Base-by-base conservation (phyloP, 1,284 basidiomycete genomes). In the Mycosarcoma mackinlayi region DNA sequence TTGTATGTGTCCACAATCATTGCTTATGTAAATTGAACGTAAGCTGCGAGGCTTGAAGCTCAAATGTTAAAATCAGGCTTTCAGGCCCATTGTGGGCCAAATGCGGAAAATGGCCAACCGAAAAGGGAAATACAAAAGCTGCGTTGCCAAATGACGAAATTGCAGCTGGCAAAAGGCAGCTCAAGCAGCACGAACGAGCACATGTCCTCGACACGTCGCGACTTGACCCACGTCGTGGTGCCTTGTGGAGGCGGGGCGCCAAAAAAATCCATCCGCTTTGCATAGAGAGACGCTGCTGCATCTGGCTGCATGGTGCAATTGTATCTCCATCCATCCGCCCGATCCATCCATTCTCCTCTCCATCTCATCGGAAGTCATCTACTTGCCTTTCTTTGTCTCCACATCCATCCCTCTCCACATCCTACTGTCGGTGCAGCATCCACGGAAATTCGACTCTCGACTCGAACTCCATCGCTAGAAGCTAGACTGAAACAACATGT, bases 321-420 rank as follows among this genome's bases (percentile, higher is more conserved):
- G n/a, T n/a, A 24, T 33, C 38, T 59, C 59, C 45, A 58, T 71
- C 67, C 62, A 51, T 51, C 68, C 62, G 49, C 27, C 44, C 39
- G 28, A 42, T 47, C 28, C 39, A 58, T 51, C 51, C 63, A 60
- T 48, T 50, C 49, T 25, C 59, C 8, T 16, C 50, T n/a, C n/a
- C n/a, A n/a, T n/a, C n/a, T 42, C 33, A 30, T 21, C 27, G 27
- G 35, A 27, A n/a, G 21, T n/a, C n/a, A n/a, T n/a, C 34, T 33
- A 24, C 49, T 19, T 38, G 37, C 37, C 44, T 35, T 56, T 24
- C 49, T 21, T 46, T 19, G n/a, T 38, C n/a, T 52, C 52, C 52
- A 50, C 37, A 53, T 46, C 45, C 40, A 25, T 8, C 30, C 28
- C 27, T 25, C 4, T n/a, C 28, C 42, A 25, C n/a, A 24, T 25